These are phyloP conservation scores for Parachlorella kessleri DNA, from an alignment of 139 green algal genomes.

Conservation along the genomic window DNA sequence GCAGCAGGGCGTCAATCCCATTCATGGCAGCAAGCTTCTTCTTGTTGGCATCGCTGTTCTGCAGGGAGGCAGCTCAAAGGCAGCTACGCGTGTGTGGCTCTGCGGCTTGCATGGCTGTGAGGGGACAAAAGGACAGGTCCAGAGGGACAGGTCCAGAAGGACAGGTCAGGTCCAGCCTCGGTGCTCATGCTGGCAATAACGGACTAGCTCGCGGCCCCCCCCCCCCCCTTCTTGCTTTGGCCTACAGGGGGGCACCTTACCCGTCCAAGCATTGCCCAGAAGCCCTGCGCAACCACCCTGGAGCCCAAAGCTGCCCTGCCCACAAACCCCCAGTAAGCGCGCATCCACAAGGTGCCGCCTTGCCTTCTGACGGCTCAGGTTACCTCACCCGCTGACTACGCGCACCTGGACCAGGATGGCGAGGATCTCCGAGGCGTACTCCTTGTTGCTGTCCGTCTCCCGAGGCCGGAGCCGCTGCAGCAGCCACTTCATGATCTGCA, in stretches of 20 bases:
- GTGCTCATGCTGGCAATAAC: too few species aligned
- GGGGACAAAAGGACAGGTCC: too few species aligned
- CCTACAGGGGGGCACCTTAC: too few species aligned
- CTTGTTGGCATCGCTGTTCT: constrained; percentile 65
- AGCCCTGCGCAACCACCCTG: too few species aligned
- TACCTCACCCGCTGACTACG: neutral
- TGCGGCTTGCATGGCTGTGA: too few species aligned
- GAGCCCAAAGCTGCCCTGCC: too few species aligned
- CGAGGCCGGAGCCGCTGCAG: constrained; percentile 71
- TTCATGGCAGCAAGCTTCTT: constrained; percentile 58
- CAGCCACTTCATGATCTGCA: constrained; percentile 86
- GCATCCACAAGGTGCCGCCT: too few species aligned
- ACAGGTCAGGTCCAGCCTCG: too few species aligned
- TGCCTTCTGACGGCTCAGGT: too few species aligned
- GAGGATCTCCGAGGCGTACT: constrained; percentile 88
- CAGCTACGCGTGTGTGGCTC: too few species aligned
- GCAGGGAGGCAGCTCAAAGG: constrained; percentile 11
- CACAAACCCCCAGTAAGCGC: too few species aligned
- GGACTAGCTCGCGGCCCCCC: neutral
- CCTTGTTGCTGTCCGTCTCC: constrained; percentile 84
- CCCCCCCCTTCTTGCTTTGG: neutral
- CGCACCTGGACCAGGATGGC: constrained; percentile 84
- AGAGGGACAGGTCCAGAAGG: too few species aligned
- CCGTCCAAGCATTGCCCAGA: neutral
- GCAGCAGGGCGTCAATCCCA: constrained; percentile 84